Evolutionary conservation across 768 basidiomycete species (phyloP), one percentile per base, ranked within the genome.

Genomic region (Trametes gibbosa): DNA sequence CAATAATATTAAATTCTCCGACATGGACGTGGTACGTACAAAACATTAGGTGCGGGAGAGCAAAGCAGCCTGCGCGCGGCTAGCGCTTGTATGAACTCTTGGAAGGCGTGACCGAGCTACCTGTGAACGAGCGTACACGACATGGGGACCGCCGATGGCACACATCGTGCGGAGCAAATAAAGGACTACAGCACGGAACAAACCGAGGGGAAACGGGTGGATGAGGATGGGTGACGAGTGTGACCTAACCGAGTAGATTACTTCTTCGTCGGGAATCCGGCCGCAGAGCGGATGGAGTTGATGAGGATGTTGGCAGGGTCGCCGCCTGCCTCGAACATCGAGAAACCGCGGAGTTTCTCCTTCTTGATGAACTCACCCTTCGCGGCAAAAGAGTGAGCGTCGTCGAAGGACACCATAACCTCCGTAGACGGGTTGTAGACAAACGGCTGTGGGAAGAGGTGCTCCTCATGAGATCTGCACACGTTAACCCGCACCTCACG

Each of bases 281-380:
- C 59, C 3, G 43, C 70, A 19, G 35, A 10, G 43, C 68, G 68
- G 61, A 89, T 86, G 5, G 88, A 75, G 68, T 87, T 76, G 3
- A 90, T 73, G 43, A 90, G 74, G 19, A 81, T 76, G 65, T 89
- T 77, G n/a, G 83, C 62, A 50, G 72, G 77, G 67, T 89, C 89
- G 4, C 85, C 85, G 29, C 81, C 85, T 46, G 85, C 80, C 67
- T 90, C 85, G 87, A 87, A 90, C 72, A 86, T 81, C 1, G 83
- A 74, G 69, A 90, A 90, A 3, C 89, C 89, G 57, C 73, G 75
- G n/a, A 91, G 71, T 6, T 80, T 81, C 12, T 70, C 70, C 14
- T 69, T 58, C 50, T 77, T 77, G 65, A 90, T 85, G 68, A 79
- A 90, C 3, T 68, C 63, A 7, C 87, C 89, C 73, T 89, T 89